phyloP scores from a whole-genome alignment of 2,329 filamentous ascomycete species.

The Fusarium musae region DNA sequence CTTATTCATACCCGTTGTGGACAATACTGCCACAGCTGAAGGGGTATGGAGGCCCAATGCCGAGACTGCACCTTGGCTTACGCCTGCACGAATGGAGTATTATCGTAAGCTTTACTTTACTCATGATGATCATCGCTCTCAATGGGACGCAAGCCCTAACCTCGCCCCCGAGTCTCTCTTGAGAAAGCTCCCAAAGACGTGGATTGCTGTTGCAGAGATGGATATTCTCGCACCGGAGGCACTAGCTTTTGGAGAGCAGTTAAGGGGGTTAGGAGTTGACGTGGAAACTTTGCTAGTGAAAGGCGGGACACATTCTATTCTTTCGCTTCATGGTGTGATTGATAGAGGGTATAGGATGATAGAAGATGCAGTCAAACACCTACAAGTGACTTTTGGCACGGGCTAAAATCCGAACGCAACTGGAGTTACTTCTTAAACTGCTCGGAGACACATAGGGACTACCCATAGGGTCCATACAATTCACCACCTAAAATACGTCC shows the following conservation, averaged over 20 bases:
- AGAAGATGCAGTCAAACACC: slow-evolving; percentile 34
- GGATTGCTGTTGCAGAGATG: slow-evolving; percentile 48
- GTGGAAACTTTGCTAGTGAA: slow-evolving; percentile 32
- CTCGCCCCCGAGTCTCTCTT: slow-evolving; percentile 42
- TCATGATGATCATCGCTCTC: slow-evolving; percentile 32
- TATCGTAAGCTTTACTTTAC: slow-evolving; percentile 51
- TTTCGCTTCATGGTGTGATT: slow-evolving; percentile 42
- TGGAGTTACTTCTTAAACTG: background rate
- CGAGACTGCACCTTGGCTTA: slow-evolving; percentile 49
- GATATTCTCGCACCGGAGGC: slow-evolving; percentile 50
- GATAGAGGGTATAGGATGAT: slow-evolving; percentile 40
- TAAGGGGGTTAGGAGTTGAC: slow-evolving; percentile 38
- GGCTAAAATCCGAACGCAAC: background rate
- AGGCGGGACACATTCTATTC: slow-evolving; percentile 43
- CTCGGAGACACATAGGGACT: background rate
- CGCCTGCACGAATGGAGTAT: slow-evolving; percentile 49
- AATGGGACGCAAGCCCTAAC: slow-evolving; percentile 50
- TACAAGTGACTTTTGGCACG: slow-evolving; percentile 35
- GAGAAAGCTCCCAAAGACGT: slow-evolving; percentile 45
- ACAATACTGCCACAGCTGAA: slow-evolving; percentile 48
- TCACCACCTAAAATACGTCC: background rate
- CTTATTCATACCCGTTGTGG: slow-evolving; percentile 49
- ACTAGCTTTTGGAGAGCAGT: slow-evolving; percentile 42
- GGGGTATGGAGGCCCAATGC: slow-evolving; percentile 41
- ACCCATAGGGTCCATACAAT: background rate